Evolutionary conservation across 179 eudicot species (phyloP).

Genomic region (Drosera spatulata): DNA sequence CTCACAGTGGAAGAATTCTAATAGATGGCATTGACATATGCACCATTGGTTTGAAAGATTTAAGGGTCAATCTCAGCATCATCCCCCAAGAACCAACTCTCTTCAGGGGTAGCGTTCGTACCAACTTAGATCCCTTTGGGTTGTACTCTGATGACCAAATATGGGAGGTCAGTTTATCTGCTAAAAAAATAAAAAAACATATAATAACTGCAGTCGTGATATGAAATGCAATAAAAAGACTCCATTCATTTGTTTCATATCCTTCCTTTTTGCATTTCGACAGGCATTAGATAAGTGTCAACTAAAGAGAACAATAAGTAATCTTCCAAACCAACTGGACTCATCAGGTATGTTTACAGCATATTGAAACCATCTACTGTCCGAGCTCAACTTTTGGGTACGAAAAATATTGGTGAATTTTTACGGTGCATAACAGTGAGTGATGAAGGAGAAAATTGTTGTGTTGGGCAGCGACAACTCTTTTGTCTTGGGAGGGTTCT

Average conservation of each 20-base stretch:
- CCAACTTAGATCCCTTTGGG: constrained; percentile 62
- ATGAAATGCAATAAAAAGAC: no score
- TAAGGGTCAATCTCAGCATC: constrained; percentile 48
- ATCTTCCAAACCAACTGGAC: constrained; percentile 46
- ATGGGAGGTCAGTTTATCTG: constrained; percentile 42
- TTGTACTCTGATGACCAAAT: constrained; percentile 50
- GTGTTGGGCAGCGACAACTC: constrained; percentile 61
- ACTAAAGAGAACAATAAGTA: constrained; percentile 33
- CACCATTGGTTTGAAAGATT: constrained; percentile 52
- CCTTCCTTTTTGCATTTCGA: background rate
- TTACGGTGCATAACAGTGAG: constrained; percentile 26
- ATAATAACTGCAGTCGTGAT: no score
- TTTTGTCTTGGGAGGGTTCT: constrained; percentile 72
- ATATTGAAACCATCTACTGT: no score
- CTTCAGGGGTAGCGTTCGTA: constrained; percentile 53
- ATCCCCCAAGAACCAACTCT: constrained; percentile 88
- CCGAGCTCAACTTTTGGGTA: no score
- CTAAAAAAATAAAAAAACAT: background rate
- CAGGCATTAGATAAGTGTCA: constrained; percentile 71
- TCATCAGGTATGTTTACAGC: constrained; percentile 38
- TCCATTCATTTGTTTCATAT: background rate
- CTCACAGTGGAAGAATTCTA: constrained; percentile 36
- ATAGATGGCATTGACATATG: constrained; percentile 52
- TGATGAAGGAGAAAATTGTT: constrained; percentile 84
- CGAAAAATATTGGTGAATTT: no score